phyloP scores from a whole-genome alignment of 1,284 basidiomycete genomes.

The Meripilus lineatus region DNA sequence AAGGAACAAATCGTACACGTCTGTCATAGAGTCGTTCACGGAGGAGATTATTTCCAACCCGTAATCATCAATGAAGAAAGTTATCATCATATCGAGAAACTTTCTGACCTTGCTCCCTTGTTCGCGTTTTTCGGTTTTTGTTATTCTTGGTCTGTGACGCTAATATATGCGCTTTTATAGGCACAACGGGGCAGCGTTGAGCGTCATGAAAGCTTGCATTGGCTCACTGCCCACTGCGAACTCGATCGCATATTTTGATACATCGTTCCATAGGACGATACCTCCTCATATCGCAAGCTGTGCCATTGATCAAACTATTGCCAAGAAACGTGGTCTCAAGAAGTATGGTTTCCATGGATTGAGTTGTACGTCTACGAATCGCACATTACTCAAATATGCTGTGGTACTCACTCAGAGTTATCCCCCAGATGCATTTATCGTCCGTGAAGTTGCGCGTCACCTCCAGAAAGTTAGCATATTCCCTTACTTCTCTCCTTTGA shows the following conservation, averaged over 20 bases:
- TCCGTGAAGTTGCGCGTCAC: conserved; percentile 51
- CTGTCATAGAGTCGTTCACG: conserved; percentile 80
- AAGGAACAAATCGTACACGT: conserved; percentile 44
- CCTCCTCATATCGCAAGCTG: conserved; percentile 74
- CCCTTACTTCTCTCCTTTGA: neutral
- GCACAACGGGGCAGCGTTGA: conserved; percentile 59
- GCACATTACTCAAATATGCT: no score
- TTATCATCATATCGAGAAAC: conserved; percentile 64
- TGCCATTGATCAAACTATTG: conserved; percentile 63
- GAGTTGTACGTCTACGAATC: conserved; percentile 60
- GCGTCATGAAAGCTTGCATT: conserved; percentile 59
- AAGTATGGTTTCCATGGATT: conserved; percentile 90
- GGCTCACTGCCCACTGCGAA: conserved; percentile 55
- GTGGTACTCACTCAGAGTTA: conserved; percentile 26
- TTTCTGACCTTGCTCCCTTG: conserved; percentile 79
- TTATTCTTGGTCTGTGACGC: neutral
- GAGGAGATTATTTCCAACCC: conserved; percentile 68
- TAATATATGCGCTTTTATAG: conserved; percentile 28
- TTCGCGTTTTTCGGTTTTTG: conserved; percentile 34
- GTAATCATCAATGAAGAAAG: conserved; percentile 60
- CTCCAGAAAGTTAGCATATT: conserved; percentile 37
- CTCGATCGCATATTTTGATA: conserved; percentile 79
- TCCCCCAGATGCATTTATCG: conserved; percentile 55
- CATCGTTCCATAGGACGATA: conserved; percentile 77
- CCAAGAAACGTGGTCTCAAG: conserved; percentile 60